Percentiles rank a stretch among this genome's conserved stretches.
phyloP scores from a whole-genome alignment of 176 grass and related monocot species.

The Areca catechu region DNA sequence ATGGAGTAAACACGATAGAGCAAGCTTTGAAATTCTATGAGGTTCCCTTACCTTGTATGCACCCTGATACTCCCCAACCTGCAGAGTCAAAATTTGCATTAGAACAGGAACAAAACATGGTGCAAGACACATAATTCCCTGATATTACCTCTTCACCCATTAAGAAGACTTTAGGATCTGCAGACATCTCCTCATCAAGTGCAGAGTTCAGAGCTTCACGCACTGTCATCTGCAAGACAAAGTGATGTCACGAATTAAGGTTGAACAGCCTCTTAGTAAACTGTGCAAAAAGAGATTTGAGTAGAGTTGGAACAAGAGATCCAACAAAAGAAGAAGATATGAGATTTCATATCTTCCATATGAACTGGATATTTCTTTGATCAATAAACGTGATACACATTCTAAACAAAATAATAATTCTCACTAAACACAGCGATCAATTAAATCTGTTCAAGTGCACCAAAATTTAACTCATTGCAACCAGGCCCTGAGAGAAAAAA shows the following conservation, averaged over 20 bases:
- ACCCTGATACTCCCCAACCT: constrained; percentile 19
- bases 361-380: too few relatives aligned
- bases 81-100: not conserved
- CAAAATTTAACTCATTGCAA: too few relatives aligned
- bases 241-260: not conserved
- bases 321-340: too few relatives aligned
- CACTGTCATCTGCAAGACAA: not conserved
- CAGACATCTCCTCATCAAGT: constrained; percentile 20
- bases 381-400: too few relatives aligned
- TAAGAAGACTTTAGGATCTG: constrained; percentile 13
- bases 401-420: too few relatives aligned
- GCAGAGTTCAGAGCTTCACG: constrained; percentile 20
- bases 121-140: not conserved
- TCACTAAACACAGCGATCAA: too few relatives aligned
- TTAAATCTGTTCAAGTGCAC: too few relatives aligned
- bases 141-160: constrained; percentile 17
- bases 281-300: too few relatives aligned
- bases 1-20: not conserved
- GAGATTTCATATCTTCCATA: too few relatives aligned
- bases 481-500: too few relatives aligned
- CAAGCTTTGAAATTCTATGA: not conserved
- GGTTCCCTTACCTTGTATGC: constrained; percentile 4
- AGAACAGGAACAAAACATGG: not conserved
- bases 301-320: too few relatives aligned
- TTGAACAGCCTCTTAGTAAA: too few relatives aligned